Percentiles rank a stretch among this genome's conserved stretches.
Evolutionary conservation across 345 rosid genomes (phyloP).

Genomic region (Corchorus olitorius): DNA sequence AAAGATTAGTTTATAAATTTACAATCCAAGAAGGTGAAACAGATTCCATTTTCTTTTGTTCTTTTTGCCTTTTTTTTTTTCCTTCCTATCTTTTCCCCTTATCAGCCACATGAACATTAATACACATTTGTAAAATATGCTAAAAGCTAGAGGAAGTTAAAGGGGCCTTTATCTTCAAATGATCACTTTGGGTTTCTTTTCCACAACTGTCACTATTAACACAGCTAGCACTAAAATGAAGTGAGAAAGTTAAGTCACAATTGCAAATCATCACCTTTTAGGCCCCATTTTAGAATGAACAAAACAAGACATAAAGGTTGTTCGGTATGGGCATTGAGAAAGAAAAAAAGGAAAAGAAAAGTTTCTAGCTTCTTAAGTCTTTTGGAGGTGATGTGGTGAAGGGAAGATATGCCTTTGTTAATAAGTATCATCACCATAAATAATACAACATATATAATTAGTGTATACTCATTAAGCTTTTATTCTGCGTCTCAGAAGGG

Average conservation of each 20-base stretch:
- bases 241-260: slow-evolving; percentile 6
- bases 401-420: neutral
- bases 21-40: neutral
- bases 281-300: slow-evolving; percentile 4
- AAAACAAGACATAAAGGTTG: neutral
- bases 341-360: neutral
- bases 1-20: neutral
- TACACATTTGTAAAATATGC: neutral
- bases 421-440: no score
- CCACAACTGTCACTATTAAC: slow-evolving; percentile 25
- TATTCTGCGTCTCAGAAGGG: no score
- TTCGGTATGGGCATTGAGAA: neutral
- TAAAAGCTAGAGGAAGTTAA: slow-evolving; percentile 11
- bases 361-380: neutral
- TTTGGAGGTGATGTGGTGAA: neutral
- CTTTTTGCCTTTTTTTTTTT: neutral
- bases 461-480: neutral
- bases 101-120: neutral
- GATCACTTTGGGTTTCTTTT: slow-evolving; percentile 21
- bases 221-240: slow-evolving; percentile 19
- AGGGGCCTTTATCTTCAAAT: slow-evolving; percentile 12
- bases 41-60: neutral
- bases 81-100: neutral
- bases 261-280: neutral
- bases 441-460: neutral